Evolutionary conservation across 1,284 basidiomycete species (phyloP), one percentile per base, ranked within the genome.

Genomic region (Sutorius eximius): DNA sequence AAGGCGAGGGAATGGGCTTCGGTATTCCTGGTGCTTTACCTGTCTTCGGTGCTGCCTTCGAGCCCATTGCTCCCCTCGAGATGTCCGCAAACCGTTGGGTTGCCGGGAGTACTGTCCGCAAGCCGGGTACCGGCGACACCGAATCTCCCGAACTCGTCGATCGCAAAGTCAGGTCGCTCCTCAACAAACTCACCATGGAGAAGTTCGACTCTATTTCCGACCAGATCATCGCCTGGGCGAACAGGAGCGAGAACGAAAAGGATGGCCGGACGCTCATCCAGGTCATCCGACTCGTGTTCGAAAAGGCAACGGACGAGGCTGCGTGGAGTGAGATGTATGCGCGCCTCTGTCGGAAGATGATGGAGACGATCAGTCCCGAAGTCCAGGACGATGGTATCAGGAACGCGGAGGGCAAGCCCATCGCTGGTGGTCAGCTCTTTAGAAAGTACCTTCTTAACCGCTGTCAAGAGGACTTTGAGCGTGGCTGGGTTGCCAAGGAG

Each of bases 321-420:
- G 86, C 88, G 36, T 97, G 92, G 89, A 95, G 91, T 11, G 91
- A 93, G 77, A 97, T 98, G 92, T 98, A 98, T 72, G 96, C 96
- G 29, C 86, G 90, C 49, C 79, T 99, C 45, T 98, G 95, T 71
- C 82, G 92, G 59, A 94, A 95, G 81, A 89, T 98, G 81, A 90
- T 94, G 84, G 91, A 93, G 72, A 83, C 86, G 67, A 87, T 98
- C 66, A 93, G 87, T 63, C 79, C 86, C 40, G 85, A 88, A 45
- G 91, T 98, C 24, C 87, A 87, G 63, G 95, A 98, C 70, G 92
- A 93, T 61, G 83, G 86, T 18, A 88, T 93, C 73, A 82, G 79
- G 76, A 85, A 82, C 57, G 46, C 76, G 11, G 91, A 95, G 59
- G 92, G 90, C 68, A 90, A 91, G 69, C 87, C 90, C 13, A 89